Evolutionary conservation across 1,284 basidiomycete genomes (phyloP).

Genomic region (Exobasidium cylindrosporum): DNA sequence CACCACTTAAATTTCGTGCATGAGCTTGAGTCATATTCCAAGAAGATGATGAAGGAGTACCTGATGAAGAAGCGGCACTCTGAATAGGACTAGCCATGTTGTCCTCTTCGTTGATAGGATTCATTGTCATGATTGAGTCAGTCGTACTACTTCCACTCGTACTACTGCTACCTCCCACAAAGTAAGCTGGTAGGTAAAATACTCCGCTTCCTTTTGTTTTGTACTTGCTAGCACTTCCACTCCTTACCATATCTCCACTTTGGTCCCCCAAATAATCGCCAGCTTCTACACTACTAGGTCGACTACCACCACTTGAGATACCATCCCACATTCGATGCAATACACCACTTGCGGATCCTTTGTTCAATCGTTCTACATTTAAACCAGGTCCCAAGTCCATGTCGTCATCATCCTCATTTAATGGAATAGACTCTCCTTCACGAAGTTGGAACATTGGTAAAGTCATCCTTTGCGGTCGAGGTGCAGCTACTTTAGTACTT

Average conservation of each 20-base stretch:
- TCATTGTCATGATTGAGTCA: not conserved
- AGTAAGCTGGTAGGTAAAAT: conserved; percentile 39
- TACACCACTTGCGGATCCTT: conserved; percentile 13
- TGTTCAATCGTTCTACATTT: not conserved
- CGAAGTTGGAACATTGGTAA: conserved; percentile 15
- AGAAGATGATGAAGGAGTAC: not conserved
- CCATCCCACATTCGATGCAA: conserved; percentile 34
- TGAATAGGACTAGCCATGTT: conserved; percentile 2
- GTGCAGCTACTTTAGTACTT: conserved; percentile 14
- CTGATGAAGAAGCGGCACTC: not conserved
- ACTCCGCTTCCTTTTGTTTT: conserved; percentile 14
- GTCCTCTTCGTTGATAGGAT: not conserved
- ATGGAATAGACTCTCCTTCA: conserved; percentile 2
- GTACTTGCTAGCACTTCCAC: conserved; percentile 18
- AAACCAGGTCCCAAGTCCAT: conserved; percentile 4
- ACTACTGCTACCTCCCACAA: conserved; percentile 22
- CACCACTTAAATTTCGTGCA: not conserved
- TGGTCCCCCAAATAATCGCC: conserved; percentile 17
- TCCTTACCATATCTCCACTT: conserved; percentile 18
- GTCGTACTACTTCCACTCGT: conserved; percentile 4
- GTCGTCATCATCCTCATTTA: conserved; percentile 5
- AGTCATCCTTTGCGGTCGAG: conserved; percentile 15
- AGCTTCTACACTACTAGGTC: conserved; percentile 25
- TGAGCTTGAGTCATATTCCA: conserved; percentile 5
- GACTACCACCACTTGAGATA: conserved; percentile 20